Evolutionary conservation across 371 early-diverging fungal species (phyloP), one percentile per base, ranked within the genome.

Genomic region (Parasitella parasitica): DNA sequence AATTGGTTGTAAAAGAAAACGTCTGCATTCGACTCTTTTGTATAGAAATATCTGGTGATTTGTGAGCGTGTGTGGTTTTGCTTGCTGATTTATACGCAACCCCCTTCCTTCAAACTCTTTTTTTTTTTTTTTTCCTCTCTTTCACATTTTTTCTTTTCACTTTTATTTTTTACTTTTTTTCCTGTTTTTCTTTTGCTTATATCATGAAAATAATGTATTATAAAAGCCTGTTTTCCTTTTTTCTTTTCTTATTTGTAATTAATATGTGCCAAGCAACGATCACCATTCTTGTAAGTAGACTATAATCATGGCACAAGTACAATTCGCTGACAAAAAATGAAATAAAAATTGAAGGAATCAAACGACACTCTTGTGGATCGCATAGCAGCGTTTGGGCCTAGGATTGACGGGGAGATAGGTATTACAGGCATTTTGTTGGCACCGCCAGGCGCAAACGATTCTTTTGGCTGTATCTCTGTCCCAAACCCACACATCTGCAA

Each of bases 341-440:
- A 22, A 18, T 41, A 24, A 53, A 4, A 32, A 24, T 18, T 8
- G 28, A 43, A 86, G 86, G 77, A 77, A 37, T 78, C 86, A 20
- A 86, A 86, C 59, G 84, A 84, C 61, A 79, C 80, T 7, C 81
- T 84, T 43, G 70, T 82, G 43, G 87, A 88, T 67, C 84, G 88
- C 54, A 83, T 85, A 39, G 90, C 90, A 13, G 86, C 87, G 2
- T 90, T 90, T 74, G 90, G 90, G 0, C 86, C 88, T 50, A 77
- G 89, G 58, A 72, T 88, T 26, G 70, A 68, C 26, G 69, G 66
- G 22, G 70, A 71, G 11, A 57, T 75, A 22, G 83, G 83, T 9
- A 59, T 86, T 13, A 38, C 66, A 15, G 82, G 86, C 6, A 59
- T 75, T 43, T 71, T 86, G 53, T 64, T 81, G 27, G 58, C 59